Evolutionary conservation across 2,329 filamentous ascomycete genomes (phyloP).

Genomic region (Sordariomycetes sp.): DNA sequence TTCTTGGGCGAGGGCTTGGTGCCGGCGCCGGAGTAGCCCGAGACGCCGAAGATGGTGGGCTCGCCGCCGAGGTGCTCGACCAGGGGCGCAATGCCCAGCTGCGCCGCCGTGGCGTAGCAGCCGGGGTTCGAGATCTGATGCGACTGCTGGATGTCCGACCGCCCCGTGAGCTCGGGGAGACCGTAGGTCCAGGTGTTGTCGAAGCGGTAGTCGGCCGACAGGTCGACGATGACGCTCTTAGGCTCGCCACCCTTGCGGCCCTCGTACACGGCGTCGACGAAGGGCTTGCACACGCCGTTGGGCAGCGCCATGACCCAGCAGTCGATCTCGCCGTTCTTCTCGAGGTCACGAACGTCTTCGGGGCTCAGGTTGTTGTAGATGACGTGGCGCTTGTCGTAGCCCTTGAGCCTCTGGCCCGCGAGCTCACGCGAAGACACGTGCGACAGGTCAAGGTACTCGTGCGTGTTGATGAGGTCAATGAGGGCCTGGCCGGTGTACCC

Average conservation of each 20-base stretch:
- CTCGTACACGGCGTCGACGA: conserved; percentile 74
- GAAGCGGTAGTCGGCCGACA: conserved; percentile 95
- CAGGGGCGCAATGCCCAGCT: conserved; percentile 77
- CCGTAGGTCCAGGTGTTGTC: conserved; percentile 78
- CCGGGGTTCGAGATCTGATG: conserved; percentile 85
- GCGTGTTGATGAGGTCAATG: conserved; percentile 73
- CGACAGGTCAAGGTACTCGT: conserved; percentile 79
- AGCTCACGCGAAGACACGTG: conserved; percentile 93
- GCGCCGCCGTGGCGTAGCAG: conserved; percentile 88
- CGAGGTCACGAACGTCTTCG: conserved; percentile 78
- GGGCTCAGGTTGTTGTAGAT: conserved; percentile 82
- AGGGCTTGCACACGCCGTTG: conserved; percentile 90
- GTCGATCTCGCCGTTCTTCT: conserved; percentile 73
- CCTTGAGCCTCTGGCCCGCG: conserved; percentile 71
- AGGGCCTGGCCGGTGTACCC: conserved; percentile 91
- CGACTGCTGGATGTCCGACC: conserved; percentile 62
- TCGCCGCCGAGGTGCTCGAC: conserved; percentile 62
- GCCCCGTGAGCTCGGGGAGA: conserved; percentile 71
- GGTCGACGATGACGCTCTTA: conserved; percentile 72
- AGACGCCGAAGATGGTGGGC: conserved; percentile 80
- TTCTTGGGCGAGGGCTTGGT: conserved; percentile 94
- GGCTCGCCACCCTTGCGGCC: conserved; percentile 30
- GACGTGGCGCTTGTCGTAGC: conserved; percentile 83
- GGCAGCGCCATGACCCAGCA: conserved; percentile 97
- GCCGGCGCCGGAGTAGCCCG: conserved; percentile 87